Percentiles rank a stretch among this genome's conserved stretches.
Conservation (phyloP, 768 basidiomycete genomes). For the Sporobolomyces pararoseus region DNA sequence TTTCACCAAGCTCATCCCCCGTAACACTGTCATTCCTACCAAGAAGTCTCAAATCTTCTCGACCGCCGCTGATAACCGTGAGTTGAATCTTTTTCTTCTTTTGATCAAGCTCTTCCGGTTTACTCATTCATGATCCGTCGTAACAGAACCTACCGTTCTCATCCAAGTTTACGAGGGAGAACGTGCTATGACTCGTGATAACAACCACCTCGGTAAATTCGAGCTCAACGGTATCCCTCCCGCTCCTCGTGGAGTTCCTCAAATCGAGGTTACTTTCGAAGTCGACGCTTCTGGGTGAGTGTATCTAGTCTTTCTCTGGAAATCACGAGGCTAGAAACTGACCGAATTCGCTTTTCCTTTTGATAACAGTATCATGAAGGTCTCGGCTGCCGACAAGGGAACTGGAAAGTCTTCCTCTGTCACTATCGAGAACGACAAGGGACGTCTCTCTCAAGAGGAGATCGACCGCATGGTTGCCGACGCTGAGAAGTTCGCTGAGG, state of each 20-base stretch:
- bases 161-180: conserved; percentile 98
- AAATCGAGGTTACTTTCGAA: conserved; percentile 95
- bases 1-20: conserved; percentile 93
- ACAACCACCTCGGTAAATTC: conserved; percentile 96
- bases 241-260: conserved; percentile 91
- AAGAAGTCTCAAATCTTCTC: conserved; percentile 82
- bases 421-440: conserved; percentile 94
- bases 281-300: conserved; percentile 55
- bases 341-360: neutral
- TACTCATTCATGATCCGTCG: neutral
- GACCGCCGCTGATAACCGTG: conserved; percentile 49
- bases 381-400: conserved; percentile 87
- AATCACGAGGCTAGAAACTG: neutral
- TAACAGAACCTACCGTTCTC: conserved; percentile 72
- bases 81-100: conserved; percentile 60
- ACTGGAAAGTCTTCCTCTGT: conserved; percentile 77
- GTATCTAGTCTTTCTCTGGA: neutral
- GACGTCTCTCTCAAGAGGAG: conserved; percentile 77
- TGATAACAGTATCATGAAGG: conserved; percentile 76
- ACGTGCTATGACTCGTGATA: conserved; percentile 95
- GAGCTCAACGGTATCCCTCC: conserved; percentile 89
- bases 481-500: conserved; percentile 84
- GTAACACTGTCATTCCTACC: conserved; percentile 97
- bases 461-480: conserved; percentile 92
- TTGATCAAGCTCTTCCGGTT: conserved; percentile 67